Conservation (phyloP, 176 grass and related monocot species). For the Zea luxurians region DNA sequence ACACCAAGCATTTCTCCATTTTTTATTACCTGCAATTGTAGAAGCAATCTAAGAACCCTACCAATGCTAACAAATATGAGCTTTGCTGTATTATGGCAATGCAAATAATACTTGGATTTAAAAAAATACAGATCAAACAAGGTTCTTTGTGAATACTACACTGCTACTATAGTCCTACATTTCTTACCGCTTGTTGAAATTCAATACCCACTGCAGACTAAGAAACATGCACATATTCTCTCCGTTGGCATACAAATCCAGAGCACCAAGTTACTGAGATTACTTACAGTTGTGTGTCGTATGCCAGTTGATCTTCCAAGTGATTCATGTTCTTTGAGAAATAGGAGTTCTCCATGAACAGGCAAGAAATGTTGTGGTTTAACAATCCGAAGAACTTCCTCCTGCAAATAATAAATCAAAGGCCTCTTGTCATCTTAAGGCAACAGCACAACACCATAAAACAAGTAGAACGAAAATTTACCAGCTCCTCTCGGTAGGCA, state of each 20-base stretch:
- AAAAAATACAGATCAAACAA: constrained; percentile 19
- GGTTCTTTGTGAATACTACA: constrained; percentile 25
- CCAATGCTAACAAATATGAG: not conserved
- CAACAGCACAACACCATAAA: too few species aligned
- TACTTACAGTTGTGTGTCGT: too few species aligned
- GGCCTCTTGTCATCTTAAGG: constrained; percentile 9
- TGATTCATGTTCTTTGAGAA: constrained; percentile 97
- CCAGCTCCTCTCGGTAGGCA: too few species aligned
- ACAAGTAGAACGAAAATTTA: too few species aligned
- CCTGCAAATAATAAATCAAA: constrained; percentile 65
- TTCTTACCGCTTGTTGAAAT: constrained; percentile 7
- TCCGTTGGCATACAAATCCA: too few species aligned
- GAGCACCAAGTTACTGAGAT: too few species aligned
- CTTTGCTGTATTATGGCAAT: constrained; percentile 29
- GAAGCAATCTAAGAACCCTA: constrained; percentile 42
- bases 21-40: constrained; percentile 84
- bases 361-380: constrained; percentile 99
- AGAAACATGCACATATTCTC: not conserved
- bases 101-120: constrained; percentile 10
- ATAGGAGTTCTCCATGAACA: constrained; percentile 95
- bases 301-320: too few species aligned
- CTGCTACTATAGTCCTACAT: not conserved
- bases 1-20: constrained; percentile 99
- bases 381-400: constrained; percentile 96
- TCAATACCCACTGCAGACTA: not conserved